Percentiles rank a stretch among this genome's conserved stretches.
Evolutionary conservation across 1,284 basidiomycete species (phyloP).

Genomic region (Rhodotorula sp.): DNA sequence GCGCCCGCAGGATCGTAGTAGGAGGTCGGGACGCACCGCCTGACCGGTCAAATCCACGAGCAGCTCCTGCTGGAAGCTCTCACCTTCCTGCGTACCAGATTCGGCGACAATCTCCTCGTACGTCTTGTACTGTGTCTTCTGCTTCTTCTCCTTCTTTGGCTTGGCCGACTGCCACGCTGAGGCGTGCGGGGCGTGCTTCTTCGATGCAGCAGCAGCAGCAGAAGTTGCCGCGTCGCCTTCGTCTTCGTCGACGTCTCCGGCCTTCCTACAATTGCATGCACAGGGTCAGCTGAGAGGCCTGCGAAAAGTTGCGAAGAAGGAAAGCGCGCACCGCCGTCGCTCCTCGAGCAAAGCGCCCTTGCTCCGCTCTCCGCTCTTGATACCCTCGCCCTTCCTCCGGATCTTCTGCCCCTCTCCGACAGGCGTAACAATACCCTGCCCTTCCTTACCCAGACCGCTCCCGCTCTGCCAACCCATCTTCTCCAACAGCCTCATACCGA

Average conservation of each 20-base stretch:
- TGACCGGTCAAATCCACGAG: slow-evolving; percentile 94
- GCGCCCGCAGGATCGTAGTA: too few relatives aligned
- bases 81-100: slow-evolving; percentile 54
- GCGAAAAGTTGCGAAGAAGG: too few relatives aligned
- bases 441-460: slow-evolving; percentile 71
- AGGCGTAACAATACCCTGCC: slow-evolving; percentile 82
- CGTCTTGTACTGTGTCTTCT: slow-evolving; percentile 78
- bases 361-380: slow-evolving; percentile 29
- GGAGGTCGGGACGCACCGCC: slow-evolving; percentile 58
- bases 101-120: slow-evolving; percentile 92
- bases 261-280: slow-evolving; percentile 49
- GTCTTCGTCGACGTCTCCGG: slow-evolving; percentile 63
- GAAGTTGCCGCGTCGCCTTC: slow-evolving; percentile 55
- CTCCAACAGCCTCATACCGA: slow-evolving; percentile 82
- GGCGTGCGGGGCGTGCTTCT: slow-evolving; percentile 50
- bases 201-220: neutral
- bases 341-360: slow-evolving; percentile 34
- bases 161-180: slow-evolving; percentile 46
- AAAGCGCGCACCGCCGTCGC: slow-evolving; percentile 55
- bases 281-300: neutral
- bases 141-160: slow-evolving; percentile 63
- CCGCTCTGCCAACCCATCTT: slow-evolving; percentile 94
- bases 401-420: slow-evolving; percentile 58
- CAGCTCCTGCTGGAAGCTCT: slow-evolving; percentile 60
- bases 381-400: slow-evolving; percentile 30